These are phyloP conservation scores for Saccharomycopsis fibuligera DNA, from an alignment of 805 yeast species.

Conservation along the genomic window DNA sequence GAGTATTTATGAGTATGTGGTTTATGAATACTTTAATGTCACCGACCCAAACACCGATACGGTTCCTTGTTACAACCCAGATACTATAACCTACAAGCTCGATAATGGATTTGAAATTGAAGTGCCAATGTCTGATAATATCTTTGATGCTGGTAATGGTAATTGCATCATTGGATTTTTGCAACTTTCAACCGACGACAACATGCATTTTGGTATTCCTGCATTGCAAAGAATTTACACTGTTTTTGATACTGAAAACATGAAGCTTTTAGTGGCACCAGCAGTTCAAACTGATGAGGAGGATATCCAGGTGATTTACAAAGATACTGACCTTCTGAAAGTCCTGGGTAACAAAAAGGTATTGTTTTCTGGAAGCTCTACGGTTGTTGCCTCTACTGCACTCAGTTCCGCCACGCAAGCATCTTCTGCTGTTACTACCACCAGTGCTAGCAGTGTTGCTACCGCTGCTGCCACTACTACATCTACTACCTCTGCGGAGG, in stretches of 20 bases:
- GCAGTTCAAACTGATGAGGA: conserved; percentile 2
- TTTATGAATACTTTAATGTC: conserved; percentile 9
- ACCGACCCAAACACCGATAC: neutral
- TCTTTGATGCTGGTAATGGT: conserved; percentile 7
- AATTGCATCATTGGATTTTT: conserved; percentile 9
- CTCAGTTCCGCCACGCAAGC: too few species aligned
- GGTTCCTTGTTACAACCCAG: conserved; percentile 12
- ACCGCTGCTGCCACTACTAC: too few species aligned
- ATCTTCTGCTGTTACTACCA: too few species aligned
- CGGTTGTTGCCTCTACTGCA: too few species aligned
- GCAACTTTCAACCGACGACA: neutral
- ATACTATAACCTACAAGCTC: conserved; percentile 10
- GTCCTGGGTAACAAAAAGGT: too few species aligned
- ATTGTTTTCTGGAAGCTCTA: too few species aligned
- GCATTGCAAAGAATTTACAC: conserved; percentile 11
- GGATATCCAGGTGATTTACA: conserved; percentile 1
- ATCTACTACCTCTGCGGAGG: too few species aligned
- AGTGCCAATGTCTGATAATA: conserved; percentile 7
- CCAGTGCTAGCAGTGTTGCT: too few species aligned
- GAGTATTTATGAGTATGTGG: conserved; percentile 3
- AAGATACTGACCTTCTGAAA: conserved; percentile 7
- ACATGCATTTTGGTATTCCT: conserved; percentile 14
- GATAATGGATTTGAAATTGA: conserved; percentile 5
- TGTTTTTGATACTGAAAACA: conserved; percentile 16
- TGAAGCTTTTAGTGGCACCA: conserved; percentile 16